Percentiles rank a stretch among this genome's conserved stretches.
These are phyloP conservation scores for Pythium rishiriense DNA, from an alignment of 352 stramenopile species.

Conservation along the genomic window DNA sequence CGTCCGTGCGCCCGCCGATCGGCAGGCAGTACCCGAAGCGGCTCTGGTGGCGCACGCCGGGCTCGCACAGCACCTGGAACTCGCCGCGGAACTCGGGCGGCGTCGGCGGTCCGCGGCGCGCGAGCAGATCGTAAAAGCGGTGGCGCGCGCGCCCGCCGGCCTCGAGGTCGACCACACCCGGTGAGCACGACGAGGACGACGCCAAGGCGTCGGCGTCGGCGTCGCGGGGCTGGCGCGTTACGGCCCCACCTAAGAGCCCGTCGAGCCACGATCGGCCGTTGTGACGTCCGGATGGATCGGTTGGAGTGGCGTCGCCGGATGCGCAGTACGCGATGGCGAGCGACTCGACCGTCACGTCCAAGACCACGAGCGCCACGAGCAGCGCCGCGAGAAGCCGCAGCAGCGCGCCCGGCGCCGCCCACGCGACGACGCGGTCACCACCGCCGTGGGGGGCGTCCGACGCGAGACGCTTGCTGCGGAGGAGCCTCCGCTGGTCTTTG, in stretches of 20 bases:
- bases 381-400: conserved; percentile 14
- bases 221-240: too few relatives aligned
- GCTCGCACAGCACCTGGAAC: conserved; percentile 20
- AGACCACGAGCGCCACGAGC: conserved; percentile 9
- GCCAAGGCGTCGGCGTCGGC: too few relatives aligned
- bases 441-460: not conserved
- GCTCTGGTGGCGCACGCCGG: conserved; percentile 11
- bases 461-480: not conserved
- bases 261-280: too few relatives aligned
- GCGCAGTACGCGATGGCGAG: conserved; percentile 9
- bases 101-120: not conserved
- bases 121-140: conserved; percentile 24
- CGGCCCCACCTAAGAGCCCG: not conserved
- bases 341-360: conserved; percentile 20
- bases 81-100: conserved; percentile 12
- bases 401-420: conserved; percentile 1
- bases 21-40: conserved; percentile 43
- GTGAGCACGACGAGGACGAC: conserved; percentile 9
- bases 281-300: too few relatives aligned
- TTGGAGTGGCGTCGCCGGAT: too few relatives aligned
- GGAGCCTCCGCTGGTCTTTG: not conserved
- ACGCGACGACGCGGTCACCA: not conserved
- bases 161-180: conserved; percentile 4
- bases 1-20: conserved; percentile 28
- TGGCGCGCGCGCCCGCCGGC: conserved; percentile 9